Evolutionary conservation across 192 early-diverging fungal species (phyloP), one percentile per base, ranked within the genome.

Genomic region (Coemansia erecta): DNA sequence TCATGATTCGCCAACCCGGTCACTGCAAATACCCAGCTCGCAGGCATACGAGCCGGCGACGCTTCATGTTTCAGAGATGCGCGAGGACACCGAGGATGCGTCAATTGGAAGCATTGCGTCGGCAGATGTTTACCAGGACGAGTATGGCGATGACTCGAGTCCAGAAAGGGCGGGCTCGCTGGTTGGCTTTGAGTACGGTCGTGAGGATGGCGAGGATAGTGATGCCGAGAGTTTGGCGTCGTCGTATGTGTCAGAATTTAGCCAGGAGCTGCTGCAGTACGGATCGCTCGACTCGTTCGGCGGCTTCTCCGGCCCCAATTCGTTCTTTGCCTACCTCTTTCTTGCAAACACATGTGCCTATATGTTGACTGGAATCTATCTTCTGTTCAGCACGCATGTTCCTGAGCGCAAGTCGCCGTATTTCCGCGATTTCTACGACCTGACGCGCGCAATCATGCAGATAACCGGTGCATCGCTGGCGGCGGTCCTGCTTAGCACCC

Each of bases 171-270:
- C 43, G 11, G 61, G 65, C 37, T 64, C 69, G 45, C 39, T 70
- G 47, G 37, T 71, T 11, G 68, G 68, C 13, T 53, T 71, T n/a
- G 52, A 26, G 14, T 42, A 18, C 7, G 63, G 57, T 23, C 56
- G 10, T 59, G 48, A 12, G 22, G 40, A 54, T n/a, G n/a, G n/a
- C 4, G 51, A 52, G 12, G 58, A 59, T 28, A 53, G 26, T 18
- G 24, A 58, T 17, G 42, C 40, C 9, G 54, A 54, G 11, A 54
- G 48, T 19, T 58, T 70, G 24, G 59, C 69, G 2, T 65, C 68
- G 19, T 78, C 75, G 21, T 78, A 78, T 24, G 66, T 71, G 15
- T 71, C 75, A 12, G 69, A 72, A 45, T 78, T 78, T 22, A 78
- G 75, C 59, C 75, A 78, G 40, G 75, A 78, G 9, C 58, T 78